Base-by-base conservation (phyloP, 2,329 filamentous ascomycete genomes). In the Xylariaceae sp. region DNA sequence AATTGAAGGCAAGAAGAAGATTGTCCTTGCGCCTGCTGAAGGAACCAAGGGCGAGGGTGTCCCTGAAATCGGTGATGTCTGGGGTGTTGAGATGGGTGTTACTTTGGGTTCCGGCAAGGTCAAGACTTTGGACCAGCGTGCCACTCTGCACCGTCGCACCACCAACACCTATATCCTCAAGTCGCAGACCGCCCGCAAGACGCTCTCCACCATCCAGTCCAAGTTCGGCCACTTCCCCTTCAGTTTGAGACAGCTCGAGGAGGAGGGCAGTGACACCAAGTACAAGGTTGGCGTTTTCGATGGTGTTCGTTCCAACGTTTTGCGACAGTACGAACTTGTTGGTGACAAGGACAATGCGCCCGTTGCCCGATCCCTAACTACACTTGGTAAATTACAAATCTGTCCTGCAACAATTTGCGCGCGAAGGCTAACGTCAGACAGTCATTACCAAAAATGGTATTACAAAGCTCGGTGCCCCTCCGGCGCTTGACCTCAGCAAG, bases 171-270 rank as follows among this genome's bases (percentile, higher is more conserved):
- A 96, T 77, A 87, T 87, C 62, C 83, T 99, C 66, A 99, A 97
- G 86, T 88, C 94, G 67, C 91, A 91, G 62, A 96, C 90, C 66
- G 97, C 93, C 55, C 87, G 93, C 73, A 90, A 95, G 77, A 88
- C 93, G 53, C 82, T 97, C 56, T 96, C 92, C 51, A 94, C 97
- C 79, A 88, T 96, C 62, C 88, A 95, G 75, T 95, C 93, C 86
- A 97, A 93, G 80, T 99, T 97, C 73, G 92, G 93, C 66, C 91
- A 86, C 64, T 99, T 99, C 83, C 94, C 94, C 69, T 99, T 99
- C 85, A 96, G 90, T 78, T 82, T 97, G 80, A 86, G 94, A 73
- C 94, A 99, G 80, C 85, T 99, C 64, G 93, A 97, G 64, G 93
- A 97, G 71, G 94, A 99, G 84, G 88, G 93, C 72, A 87, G 92